Evolutionary conservation across 257 asterid genomes (phyloP).

Genomic region (Coffea canephora): DNA sequence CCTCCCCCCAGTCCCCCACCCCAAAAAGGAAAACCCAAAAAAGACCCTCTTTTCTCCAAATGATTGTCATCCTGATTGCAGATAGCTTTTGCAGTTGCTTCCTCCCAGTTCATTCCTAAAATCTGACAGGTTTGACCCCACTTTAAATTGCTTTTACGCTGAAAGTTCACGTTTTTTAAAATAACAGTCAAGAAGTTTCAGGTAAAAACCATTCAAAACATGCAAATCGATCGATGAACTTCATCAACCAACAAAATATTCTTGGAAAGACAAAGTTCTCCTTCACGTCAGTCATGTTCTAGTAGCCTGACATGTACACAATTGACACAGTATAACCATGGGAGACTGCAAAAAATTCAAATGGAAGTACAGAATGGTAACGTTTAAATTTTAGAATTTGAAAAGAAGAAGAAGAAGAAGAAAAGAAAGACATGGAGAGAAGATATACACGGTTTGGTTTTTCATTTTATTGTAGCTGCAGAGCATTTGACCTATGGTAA

Average conservation of each 20-base stretch:
- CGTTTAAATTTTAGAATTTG: too few relatives aligned
- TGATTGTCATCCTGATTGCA: background rate
- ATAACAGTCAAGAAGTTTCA: too few relatives aligned
- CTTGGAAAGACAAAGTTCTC: background rate
- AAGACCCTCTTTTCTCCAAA: background rate
- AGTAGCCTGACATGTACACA: background rate
- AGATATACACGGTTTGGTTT: background rate
- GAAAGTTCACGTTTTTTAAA: too few relatives aligned
- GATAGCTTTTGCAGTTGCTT: background rate
- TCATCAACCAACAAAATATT: background rate
- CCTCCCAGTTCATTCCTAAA: background rate
- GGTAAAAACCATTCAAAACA: too few relatives aligned
- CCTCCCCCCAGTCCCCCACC: too few relatives aligned
- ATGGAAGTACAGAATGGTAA: background rate
- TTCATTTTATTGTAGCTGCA: background rate
- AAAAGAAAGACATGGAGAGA: background rate
- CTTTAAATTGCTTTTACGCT: too few relatives aligned
- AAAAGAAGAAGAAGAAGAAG: too few relatives aligned
- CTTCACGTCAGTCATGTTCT: background rate
- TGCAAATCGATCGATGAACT: background rate
- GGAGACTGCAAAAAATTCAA: background rate
- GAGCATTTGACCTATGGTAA: background rate
- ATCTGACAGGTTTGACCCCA: background rate
- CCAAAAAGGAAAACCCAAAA: too few relatives aligned
- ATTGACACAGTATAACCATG: background rate